phyloP scores from a whole-genome alignment of 208 protist species.

The Trypanosoma mega region DNA sequence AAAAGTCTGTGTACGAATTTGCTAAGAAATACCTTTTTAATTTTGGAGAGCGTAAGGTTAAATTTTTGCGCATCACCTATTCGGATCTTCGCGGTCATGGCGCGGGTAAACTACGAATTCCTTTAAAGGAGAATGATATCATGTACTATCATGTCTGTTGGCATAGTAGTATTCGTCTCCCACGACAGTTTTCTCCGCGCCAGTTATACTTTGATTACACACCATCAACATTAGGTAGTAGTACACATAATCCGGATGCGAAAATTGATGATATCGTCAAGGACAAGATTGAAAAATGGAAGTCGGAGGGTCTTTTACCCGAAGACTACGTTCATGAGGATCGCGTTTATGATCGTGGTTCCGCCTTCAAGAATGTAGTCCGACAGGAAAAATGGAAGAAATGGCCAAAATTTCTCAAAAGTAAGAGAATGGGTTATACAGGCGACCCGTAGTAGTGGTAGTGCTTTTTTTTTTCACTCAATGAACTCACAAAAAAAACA shows the following conservation, averaged over 20 bases:
- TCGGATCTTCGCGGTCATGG: slow-evolving; percentile 80
- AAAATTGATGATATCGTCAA: slow-evolving; percentile 92
- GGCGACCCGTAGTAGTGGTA: slow-evolving; percentile 44
- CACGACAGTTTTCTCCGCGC: slow-evolving; percentile 81
- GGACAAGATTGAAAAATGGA: slow-evolving; percentile 92
- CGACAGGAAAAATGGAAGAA: slow-evolving; percentile 90
- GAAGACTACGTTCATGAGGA: slow-evolving; percentile 89
- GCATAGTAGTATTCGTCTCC: slow-evolving; percentile 78
- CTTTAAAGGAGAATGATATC: slow-evolving; percentile 81
- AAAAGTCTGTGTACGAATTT: slow-evolving; percentile 80
- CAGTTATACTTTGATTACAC: slow-evolving; percentile 91
- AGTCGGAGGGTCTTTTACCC: slow-evolving; percentile 81
- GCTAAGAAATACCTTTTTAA: slow-evolving; percentile 87
- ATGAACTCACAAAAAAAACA: background rate
- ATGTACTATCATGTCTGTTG: slow-evolving; percentile 92
- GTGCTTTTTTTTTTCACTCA: no score
- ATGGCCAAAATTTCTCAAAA: slow-evolving; percentile 67
- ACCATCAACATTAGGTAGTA: slow-evolving; percentile 55
- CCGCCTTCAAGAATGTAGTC: slow-evolving; percentile 76
- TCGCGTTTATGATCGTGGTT: slow-evolving; percentile 73
- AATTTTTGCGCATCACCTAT: slow-evolving; percentile 83
- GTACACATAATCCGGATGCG: slow-evolving; percentile 59
- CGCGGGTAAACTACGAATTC: slow-evolving; percentile 69
- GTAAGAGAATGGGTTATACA: slow-evolving; percentile 75
- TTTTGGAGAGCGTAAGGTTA: slow-evolving; percentile 86